Conservation (phyloP, 202 grass and related monocot species). For the Cymbopogon flexuosus region DNA sequence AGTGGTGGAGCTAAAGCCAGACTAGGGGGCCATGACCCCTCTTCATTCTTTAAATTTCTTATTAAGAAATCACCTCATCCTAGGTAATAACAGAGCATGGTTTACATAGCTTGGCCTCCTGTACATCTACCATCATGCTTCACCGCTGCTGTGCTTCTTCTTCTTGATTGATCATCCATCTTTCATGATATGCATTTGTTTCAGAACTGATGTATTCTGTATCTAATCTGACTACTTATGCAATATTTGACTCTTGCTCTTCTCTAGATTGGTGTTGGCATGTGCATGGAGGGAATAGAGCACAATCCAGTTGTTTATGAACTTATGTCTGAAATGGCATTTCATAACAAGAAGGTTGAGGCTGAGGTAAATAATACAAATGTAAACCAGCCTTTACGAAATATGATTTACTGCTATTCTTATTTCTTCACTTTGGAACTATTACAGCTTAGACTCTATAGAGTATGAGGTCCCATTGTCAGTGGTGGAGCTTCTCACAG, state of each 20-base stretch:
- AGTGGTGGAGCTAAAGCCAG: neutral
- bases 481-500: too few relatives aligned
- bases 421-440: neutral
- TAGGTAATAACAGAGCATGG: neutral
- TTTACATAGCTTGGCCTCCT: neutral
- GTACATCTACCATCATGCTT: neutral
- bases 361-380: constrained; percentile 55
- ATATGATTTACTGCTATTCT: constrained; percentile 17
- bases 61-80: neutral
- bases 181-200: constrained; percentile 7
- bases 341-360: constrained; percentile 66
- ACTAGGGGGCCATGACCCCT: neutral
- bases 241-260: constrained; percentile 13
- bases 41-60: neutral
- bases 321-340: constrained; percentile 97
- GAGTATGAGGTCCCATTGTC: neutral
- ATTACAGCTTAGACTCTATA: neutral
- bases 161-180: neutral
- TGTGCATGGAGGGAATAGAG: constrained; percentile 99
- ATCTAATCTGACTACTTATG: constrained; percentile 11
- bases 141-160: neutral
- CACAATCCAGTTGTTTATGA: constrained; percentile 98
- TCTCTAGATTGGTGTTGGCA: constrained; percentile 80
- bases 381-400: neutral
- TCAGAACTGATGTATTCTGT: neutral